Evolutionary conservation across 2,329 filamentous ascomycete species (phyloP), one percentile per base, ranked within the genome.

Genomic region (Emergomyces pasteurianus): DNA sequence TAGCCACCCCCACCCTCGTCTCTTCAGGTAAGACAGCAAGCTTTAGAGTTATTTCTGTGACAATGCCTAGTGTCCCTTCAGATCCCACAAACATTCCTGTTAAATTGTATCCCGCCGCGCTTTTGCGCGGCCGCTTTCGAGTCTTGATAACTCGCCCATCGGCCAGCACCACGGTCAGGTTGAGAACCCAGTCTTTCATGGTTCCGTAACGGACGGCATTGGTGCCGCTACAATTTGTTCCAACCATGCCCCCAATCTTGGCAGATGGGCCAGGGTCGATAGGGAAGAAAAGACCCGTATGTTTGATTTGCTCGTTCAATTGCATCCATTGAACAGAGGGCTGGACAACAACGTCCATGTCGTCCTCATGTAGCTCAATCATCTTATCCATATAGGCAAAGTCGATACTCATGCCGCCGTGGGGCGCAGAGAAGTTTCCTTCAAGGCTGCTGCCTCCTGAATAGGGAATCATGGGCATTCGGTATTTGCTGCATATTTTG

Each of bases 301-400:
- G 80, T 73, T 87, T 83, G 68, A 88, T 85, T 56, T 85, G 80
- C 65, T 87, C 84, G 68, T 96, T 96, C 61, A 96, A 77, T 58
- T 88, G 85, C 81, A 95, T 91, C 91, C 91, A 96, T n/a, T 88
- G 87, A 10, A 96, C 86, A 7, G 88, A 89, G 2, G 92, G 92
- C 72, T 96, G 92, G 2, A 96, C 90, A 4, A 95, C 89, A 57
- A 96, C 81, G 67, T 96, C 92, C 88, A 96, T 90, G 71, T 96
- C 92, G 3, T 89, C 87, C 66, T 88, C 86, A 72, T 95, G 88
- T 61, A 96, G 80, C 59, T 86, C 80, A 36, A 96, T 67, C 31
- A 96, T 87, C 68, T 86, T 79, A 71, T 95, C 87, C 92, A 96
- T 96, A 69, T 84, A 84, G 0, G 85, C 83, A 72, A 96, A 96